Conservation (phyloP, 345 rosid genomes). For the Viola odorata region DNA sequence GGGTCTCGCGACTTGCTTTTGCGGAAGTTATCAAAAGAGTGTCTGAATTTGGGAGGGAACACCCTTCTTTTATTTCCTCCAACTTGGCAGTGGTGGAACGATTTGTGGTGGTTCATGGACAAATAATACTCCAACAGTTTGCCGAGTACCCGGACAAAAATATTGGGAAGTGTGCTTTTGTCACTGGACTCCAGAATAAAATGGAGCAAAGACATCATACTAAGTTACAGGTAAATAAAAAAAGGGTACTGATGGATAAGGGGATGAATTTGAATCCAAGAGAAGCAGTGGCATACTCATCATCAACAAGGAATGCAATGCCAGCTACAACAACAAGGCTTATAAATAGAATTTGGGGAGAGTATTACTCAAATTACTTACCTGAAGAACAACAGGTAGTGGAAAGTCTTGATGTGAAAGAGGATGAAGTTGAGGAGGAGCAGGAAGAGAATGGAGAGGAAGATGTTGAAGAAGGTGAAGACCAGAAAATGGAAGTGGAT, state of each 20-base stretch:
- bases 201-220: conserved; percentile 80
- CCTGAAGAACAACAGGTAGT: conserved; percentile 16
- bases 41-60: conserved; percentile 39
- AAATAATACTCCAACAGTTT: conserved; percentile 63
- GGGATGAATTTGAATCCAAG: conserved; percentile 59
- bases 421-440: conserved; percentile 19
- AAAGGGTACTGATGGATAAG: conserved; percentile 36
- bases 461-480: conserved; percentile 15
- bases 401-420: conserved; percentile 13
- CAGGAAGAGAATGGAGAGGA: conserved; percentile 23
- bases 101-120: conserved; percentile 78
- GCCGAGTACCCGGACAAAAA: conserved; percentile 47
- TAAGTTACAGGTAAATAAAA: conserved; percentile 71
- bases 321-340: conserved; percentile 76
- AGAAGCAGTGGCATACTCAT: conserved; percentile 33
- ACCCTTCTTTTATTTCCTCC: conserved; percentile 61
- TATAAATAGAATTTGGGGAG: conserved; percentile 82
- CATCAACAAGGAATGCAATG: conserved; percentile 64
- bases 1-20: conserved; percentile 59
- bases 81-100: conserved; percentile 53
- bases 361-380: conserved; percentile 49
- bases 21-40: conserved; percentile 43
- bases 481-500: conserved; percentile 7
- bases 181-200: conserved; percentile 40
- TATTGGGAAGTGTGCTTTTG: conserved; percentile 56